These are phyloP conservation scores for Lavandula angustifolia DNA, from an alignment of 257 asterid genomes.

Conservation along the genomic window DNA sequence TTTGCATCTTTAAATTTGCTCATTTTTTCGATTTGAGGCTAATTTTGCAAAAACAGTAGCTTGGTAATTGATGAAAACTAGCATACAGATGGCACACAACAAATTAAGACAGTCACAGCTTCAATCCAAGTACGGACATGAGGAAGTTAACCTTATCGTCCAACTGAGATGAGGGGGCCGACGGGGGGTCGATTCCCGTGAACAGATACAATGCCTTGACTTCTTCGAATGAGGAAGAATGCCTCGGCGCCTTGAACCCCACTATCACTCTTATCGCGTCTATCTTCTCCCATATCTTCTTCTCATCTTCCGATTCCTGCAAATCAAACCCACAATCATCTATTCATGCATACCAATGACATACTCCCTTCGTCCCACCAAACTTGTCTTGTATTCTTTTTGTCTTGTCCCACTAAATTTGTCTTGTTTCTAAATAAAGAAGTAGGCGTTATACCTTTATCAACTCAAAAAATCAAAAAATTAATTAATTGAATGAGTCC, in stretches of 20 bases:
- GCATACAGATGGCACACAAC: no score
- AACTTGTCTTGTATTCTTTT: no score
- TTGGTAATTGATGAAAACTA: no score
- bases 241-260: conserved; percentile 54
- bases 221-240: conserved; percentile 49
- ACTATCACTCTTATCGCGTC: conserved; percentile 60
- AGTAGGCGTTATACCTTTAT: no score
- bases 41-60: no score
- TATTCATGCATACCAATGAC: not conserved
- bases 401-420: no score
- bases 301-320: conserved; percentile 39
- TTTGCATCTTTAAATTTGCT: no score
- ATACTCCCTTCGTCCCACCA: no score
- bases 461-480: no score
- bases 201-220: conserved; percentile 62
- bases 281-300: conserved; percentile 62
- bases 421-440: no score
- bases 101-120: not conserved
- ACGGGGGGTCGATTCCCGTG: conserved; percentile 77
- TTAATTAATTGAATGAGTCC: no score
- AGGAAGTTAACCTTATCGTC: conserved; percentile 56
- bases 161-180: conserved; percentile 39
- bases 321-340: not conserved
- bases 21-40: no score
- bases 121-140: conserved; percentile 75